Conservation (phyloP, 2,329 filamentous ascomycete genomes). For the Botrytis elliptica region DNA sequence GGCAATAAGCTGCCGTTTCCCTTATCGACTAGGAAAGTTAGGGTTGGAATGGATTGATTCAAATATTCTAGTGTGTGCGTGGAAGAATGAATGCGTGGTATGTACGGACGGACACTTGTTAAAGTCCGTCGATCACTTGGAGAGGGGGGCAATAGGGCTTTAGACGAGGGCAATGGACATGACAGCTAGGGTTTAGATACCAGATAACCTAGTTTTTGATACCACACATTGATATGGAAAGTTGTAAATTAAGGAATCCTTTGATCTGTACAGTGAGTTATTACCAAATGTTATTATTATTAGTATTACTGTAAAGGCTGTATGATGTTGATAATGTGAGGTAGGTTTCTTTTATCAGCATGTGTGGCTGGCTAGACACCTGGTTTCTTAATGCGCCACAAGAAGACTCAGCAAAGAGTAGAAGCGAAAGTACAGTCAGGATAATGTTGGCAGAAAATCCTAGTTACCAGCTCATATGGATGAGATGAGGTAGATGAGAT, state of each 20-base stretch:
- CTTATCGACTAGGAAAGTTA: not conserved
- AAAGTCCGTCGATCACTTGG: slow-evolving; percentile 11
- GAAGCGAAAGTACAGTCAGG: not conserved
- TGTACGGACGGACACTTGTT: slow-evolving; percentile 10
- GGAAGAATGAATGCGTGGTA: not conserved
- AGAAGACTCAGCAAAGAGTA: not conserved
- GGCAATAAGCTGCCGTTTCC: slow-evolving; percentile 1
- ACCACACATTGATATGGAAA: not conserved
- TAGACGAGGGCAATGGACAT: not conserved
- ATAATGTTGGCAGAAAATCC: not conserved
- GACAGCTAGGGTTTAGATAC: not conserved
- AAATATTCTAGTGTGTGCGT: slow-evolving; percentile 5
- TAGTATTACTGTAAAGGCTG: not conserved
- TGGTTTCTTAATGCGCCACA: not conserved
- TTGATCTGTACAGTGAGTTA: not conserved
- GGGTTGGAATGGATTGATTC: not conserved
- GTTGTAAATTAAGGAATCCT: not conserved
- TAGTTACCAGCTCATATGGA: not conserved
- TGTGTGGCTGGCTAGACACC: not conserved
- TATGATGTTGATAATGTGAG: not conserved
- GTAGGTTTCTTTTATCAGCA: not conserved
- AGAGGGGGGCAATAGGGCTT: not conserved
- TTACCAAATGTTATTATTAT: not conserved
- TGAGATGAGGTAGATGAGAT: not conserved
- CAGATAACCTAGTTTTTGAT: not conserved